Conservation (phyloP, 345 rosid species). For the Eucalyptus paniculata region DNA sequence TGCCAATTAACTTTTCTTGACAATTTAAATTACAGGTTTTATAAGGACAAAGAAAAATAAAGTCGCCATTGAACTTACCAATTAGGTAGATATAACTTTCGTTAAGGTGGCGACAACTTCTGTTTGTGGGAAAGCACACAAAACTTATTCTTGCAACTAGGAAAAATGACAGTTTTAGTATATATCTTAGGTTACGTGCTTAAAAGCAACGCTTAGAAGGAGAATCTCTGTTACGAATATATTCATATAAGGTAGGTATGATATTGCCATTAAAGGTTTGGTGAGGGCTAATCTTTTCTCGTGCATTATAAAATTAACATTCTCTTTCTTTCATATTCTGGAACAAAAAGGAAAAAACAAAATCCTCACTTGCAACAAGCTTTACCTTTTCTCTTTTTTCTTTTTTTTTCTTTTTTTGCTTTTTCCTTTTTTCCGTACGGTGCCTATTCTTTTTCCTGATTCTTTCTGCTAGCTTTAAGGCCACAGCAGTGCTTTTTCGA, state of each 20-base stretch:
- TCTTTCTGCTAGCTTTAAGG: not conserved
- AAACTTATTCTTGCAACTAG: not conserved
- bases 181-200: not conserved
- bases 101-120: not conserved
- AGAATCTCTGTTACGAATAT: not conserved
- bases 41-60: not conserved
- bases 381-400: not conserved
- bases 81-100: not conserved
- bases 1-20: not conserved
- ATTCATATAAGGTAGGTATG: not conserved
- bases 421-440: not conserved
- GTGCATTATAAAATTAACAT: not conserved
- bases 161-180: not conserved
- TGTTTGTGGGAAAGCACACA: not conserved
- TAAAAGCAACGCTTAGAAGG: not conserved
- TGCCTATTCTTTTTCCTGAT: not conserved
- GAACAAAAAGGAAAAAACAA: not conserved
- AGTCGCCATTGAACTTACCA: not conserved
- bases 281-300: not conserved
- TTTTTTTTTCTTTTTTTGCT: not conserved
- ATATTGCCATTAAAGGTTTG: not conserved
- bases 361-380: not conserved
- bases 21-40: not conserved
- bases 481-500: not conserved
- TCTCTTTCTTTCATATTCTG: not conserved